These are phyloP conservation scores for Biscogniauxia sp. DNA, from an alignment of 2,329 filamentous ascomycete genomes.

Conservation along the genomic window DNA sequence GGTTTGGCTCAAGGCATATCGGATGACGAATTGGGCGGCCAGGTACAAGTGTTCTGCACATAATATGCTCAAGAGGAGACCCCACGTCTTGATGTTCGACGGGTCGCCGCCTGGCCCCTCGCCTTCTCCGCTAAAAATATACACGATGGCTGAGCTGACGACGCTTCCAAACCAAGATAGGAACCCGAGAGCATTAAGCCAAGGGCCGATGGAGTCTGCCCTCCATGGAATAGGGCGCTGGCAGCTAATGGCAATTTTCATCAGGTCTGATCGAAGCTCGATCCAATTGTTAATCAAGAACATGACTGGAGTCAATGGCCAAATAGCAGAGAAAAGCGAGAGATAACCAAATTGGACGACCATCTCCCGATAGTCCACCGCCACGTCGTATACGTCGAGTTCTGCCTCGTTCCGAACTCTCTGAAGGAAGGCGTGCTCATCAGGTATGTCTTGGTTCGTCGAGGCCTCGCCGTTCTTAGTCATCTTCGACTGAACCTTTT, in stretches of 20 bases:
- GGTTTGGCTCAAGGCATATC: conserved; percentile 71
- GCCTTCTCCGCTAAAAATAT: conserved; percentile 74
- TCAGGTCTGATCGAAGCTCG: conserved; percentile 85
- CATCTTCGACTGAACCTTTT: conserved; percentile 64
- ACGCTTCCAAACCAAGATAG: conserved; percentile 92
- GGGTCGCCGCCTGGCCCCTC: conserved; percentile 65
- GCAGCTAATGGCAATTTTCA: conserved; percentile 90
- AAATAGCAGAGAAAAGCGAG: conserved; percentile 86
- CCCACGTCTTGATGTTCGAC: conserved; percentile 73
- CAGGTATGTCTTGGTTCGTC: conserved; percentile 63
- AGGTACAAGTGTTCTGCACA: conserved; percentile 89
- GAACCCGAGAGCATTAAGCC: conserved; percentile 81
- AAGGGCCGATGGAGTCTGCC: conserved; percentile 91
- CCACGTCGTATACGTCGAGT: conserved; percentile 83
- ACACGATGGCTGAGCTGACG: conserved; percentile 83
- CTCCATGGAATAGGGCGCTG: conserved; percentile 87
- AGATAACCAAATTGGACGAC: conserved; percentile 82
- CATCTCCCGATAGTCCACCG: conserved; percentile 90
- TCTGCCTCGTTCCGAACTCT: conserved; percentile 81
- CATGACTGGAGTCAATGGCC: conserved; percentile 86
- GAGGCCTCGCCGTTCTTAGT: conserved; percentile 47
- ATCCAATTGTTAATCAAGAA: conserved; percentile 97
- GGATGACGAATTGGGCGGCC: conserved; percentile 69
- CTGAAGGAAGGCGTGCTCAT: conserved; percentile 77
- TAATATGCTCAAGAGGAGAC: conserved; percentile 76